Percentiles rank a stretch among this genome's conserved stretches.
phyloP scores from a whole-genome alignment of 192 early-diverging fungal species.

The Coemansia sp. region DNA sequence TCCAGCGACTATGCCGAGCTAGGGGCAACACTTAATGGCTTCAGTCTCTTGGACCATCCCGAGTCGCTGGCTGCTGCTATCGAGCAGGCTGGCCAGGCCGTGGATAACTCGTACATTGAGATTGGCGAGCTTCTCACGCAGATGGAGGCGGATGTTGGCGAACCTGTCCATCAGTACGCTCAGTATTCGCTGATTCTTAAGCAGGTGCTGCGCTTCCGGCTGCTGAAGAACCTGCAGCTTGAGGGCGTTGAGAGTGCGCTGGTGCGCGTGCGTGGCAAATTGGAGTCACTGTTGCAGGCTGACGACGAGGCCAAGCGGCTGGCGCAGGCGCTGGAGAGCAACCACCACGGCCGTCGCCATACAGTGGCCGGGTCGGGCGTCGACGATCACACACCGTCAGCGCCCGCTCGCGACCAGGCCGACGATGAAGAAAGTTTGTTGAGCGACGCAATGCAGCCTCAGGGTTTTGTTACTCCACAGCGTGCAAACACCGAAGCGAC shows the following conservation, averaged over 20 bases:
- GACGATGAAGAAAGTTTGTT: constrained; percentile 19
- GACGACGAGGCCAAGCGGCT: constrained; percentile 73
- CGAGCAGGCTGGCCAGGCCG: constrained; percentile 89
- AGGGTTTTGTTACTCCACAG: constrained; percentile 40
- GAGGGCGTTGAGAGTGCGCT: constrained; percentile 74
- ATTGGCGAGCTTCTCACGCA: constrained; percentile 66
- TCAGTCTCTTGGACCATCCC: constrained; percentile 81
- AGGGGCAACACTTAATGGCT: constrained; percentile 90
- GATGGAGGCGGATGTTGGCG: constrained; percentile 78
- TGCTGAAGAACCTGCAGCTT: constrained; percentile 82
- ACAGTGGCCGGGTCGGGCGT: not conserved
- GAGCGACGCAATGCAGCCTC: constrained; percentile 19
- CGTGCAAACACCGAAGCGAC: constrained; percentile 39
- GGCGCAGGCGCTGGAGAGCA: constrained; percentile 60
- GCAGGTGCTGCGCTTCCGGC: constrained; percentile 78
- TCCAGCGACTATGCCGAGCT: constrained; percentile 81
- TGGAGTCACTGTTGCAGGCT: constrained; percentile 63
- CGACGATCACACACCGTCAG: not conserved
- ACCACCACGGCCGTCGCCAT: not conserved
- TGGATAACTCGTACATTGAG: constrained; percentile 79
- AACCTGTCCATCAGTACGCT: constrained; percentile 86
- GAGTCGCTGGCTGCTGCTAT: constrained; percentile 73
- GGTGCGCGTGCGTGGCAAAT: constrained; percentile 64
- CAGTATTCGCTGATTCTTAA: constrained; percentile 87
- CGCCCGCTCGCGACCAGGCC: not conserved